Evolutionary conservation across 1,284 basidiomycete species (phyloP), one percentile per base, ranked within the genome.

Genomic region (Sporisorium iseilematis-ciliati): DNA sequence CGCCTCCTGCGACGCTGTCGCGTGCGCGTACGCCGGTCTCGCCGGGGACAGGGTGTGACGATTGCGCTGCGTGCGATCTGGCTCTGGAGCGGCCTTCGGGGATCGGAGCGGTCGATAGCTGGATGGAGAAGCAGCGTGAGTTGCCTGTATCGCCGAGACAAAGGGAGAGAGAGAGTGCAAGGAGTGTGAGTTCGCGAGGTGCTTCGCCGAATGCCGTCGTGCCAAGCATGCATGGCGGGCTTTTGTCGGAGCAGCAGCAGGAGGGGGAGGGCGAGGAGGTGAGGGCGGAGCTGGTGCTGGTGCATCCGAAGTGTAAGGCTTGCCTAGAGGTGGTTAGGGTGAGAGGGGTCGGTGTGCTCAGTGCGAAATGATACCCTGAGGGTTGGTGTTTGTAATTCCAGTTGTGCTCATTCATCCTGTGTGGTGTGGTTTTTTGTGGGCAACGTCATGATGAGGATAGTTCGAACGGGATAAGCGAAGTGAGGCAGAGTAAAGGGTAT

Each of bases 1-100:
- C 58, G 23, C 65, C 65, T 25, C 51, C 65, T 5, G 55, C 62
- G 14, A 25, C 31, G 1, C 31, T 38, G 25, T 51, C 49, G 21
- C 58, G 43, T 40, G 25, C 40, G 21, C 33, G 18, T 12, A 14
- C 48, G 18, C 26, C 40, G 11, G 29, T 33, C 18, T 29, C 48
- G 16, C 26, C 48, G 4, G 48, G 26, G 4, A 7, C 52, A 7
- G 70, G 67, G 1, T 81, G 80, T 54, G 71, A 71, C 26, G 65
- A 75, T 20, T 81, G 80, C 29, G 74, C 69, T 23, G 78, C 80
- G 0, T 81, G 80, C 57, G 80, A 81, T 42, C 57, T 81, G 23
- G 65, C 63, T 4, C 66, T 80, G 18, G 65, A 75, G 33, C 61
- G 65, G 16, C 78, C 78, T 1, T 70, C 71, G 2, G 80, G 80